Conservation (phyloP, 2,329 filamentous ascomycete genomes). For the Phyllosticta citriasiana region DNA sequence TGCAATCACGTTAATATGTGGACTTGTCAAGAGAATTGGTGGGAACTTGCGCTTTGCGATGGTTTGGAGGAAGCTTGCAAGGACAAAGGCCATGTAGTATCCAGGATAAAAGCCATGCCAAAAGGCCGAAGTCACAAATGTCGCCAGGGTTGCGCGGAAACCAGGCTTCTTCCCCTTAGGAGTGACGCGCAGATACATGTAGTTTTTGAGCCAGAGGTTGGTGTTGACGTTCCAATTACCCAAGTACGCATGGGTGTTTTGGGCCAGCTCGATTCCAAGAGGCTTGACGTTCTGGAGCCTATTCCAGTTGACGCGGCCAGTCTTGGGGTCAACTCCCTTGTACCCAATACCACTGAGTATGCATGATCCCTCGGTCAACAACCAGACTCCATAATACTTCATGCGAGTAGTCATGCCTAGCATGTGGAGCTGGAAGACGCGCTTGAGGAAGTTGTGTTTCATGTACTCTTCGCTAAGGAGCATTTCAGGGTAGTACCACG, state of each 20-base stretch:
- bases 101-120: constrained; percentile 99
- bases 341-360: constrained; percentile 90
- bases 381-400: constrained; percentile 98
- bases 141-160: constrained; percentile 80
- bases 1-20: constrained; percentile 28
- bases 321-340: constrained; percentile 78
- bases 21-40: background rate
- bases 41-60: constrained; percentile 73
- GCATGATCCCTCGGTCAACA: constrained; percentile 83
- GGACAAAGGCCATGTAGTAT: constrained; percentile 84
- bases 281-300: constrained; percentile 83
- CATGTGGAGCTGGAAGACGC: constrained; percentile 74
- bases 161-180: constrained; percentile 93
- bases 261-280: constrained; percentile 74
- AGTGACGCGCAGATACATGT: constrained; percentile 89
- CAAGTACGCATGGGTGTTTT: constrained; percentile 87
- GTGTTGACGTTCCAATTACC: constrained; percentile 98
- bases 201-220: constrained; percentile 92
- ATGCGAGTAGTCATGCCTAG: constrained; percentile 70
- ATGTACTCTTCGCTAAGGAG: constrained; percentile 58
- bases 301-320: constrained; percentile 81
- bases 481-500: constrained; percentile 53
- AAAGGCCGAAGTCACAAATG: constrained; percentile 86
- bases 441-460: constrained; percentile 56
- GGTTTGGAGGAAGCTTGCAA: constrained; percentile 86